Conservation (phyloP, 2,329 filamentous ascomycete genomes). For the Periconia digitata region DNA sequence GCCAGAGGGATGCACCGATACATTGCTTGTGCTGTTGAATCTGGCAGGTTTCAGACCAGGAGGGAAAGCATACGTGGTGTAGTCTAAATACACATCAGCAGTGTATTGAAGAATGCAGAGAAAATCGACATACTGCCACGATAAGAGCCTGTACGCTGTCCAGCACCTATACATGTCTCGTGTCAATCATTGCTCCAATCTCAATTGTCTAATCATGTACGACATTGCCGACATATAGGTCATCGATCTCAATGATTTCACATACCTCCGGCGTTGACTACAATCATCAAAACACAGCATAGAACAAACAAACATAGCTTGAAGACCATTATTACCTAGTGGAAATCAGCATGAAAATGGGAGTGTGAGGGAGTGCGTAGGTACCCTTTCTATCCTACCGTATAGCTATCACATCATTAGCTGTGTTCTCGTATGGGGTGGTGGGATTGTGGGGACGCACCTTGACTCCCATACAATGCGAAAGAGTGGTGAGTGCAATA, state of each 20-base stretch:
- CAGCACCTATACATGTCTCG: conserved; percentile 6
- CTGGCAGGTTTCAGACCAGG: conserved; percentile 28
- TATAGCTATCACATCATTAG: conserved; percentile 23
- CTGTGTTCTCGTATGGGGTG: background rate
- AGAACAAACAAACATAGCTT: conserved; percentile 32
- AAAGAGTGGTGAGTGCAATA: conserved; percentile 23
- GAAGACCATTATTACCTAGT: conserved; percentile 31
- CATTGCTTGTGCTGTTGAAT: conserved; percentile 10
- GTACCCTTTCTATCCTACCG: conserved; percentile 30
- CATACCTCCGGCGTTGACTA: conserved; percentile 29
- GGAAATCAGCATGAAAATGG: background rate
- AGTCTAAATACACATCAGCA: conserved; percentile 12
- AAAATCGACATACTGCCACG: conserved; percentile 9
- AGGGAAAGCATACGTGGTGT: conserved; percentile 20
- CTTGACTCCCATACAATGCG: conserved; percentile 26
- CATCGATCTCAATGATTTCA: background rate
- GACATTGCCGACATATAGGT: too few species aligned
- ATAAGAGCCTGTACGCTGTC: conserved; percentile 13
- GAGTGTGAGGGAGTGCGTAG: background rate
- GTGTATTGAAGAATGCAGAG: background rate
- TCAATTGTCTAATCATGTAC: too few species aligned
- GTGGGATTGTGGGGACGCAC: conserved; percentile 4
- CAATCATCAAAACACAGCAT: conserved; percentile 27
- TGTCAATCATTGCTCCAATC: background rate
- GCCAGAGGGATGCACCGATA: conserved; percentile 4